These are phyloP conservation scores for Apiospora sp. DNA, from an alignment of 2,329 filamentous ascomycete genomes.

Conservation along the genomic window DNA sequence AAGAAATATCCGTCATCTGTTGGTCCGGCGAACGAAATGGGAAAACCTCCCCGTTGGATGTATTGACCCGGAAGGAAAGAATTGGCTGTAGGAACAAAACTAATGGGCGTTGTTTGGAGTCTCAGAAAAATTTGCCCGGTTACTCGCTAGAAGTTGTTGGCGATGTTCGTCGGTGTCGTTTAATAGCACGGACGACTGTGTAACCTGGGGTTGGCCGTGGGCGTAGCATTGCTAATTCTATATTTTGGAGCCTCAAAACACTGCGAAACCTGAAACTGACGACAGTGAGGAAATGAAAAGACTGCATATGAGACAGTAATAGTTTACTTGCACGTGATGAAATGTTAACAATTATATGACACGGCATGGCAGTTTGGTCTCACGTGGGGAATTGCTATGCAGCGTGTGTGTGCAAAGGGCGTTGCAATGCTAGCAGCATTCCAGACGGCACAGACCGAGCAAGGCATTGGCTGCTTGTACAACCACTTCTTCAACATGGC, in stretches of 20 bases:
- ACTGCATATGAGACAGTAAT: not conserved
- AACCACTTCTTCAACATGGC: not conserved
- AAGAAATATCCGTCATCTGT: slow-evolving; percentile 28
- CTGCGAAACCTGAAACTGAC: not conserved
- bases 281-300: not conserved
- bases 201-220: slow-evolving; percentile 12
- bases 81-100: slow-evolving; percentile 24
- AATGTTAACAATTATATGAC: not conserved
- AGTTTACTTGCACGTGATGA: not conserved
- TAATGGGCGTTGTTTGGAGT: slow-evolving; percentile 25
- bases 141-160: slow-evolving; percentile 1
- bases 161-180: not conserved
- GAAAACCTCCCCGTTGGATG: not conserved
- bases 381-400: slow-evolving; percentile 3
- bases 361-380: not conserved
- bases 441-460: slow-evolving; percentile 7
- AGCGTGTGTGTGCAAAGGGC: not conserved
- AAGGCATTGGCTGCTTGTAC: not conserved
- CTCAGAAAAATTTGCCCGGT: slow-evolving; percentile 19
- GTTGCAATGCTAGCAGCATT: slow-evolving; percentile 2
- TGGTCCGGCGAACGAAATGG: not conserved
- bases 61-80: not conserved
- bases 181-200: slow-evolving; percentile 11
- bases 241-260: slow-evolving; percentile 14
- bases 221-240: slow-evolving; percentile 7